Evolutionary conservation across 345 rosid species (phyloP), one percentile per base, ranked within the genome.

Genomic region (Arabis hirsuta): DNA sequence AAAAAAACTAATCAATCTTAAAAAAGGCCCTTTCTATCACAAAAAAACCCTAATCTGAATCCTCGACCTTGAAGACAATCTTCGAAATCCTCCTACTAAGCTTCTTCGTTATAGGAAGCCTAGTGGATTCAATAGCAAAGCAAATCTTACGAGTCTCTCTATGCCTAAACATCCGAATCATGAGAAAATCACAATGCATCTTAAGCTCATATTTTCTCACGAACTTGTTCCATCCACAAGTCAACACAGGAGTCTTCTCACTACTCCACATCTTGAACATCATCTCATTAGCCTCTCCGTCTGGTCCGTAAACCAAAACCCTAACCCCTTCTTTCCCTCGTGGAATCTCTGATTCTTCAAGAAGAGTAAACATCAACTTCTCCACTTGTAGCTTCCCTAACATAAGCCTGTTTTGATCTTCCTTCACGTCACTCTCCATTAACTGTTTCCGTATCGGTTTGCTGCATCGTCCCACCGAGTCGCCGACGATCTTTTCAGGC

Each of bases 221-320:
- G 11, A 69, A 69, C 12, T 20, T 24, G 32, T 48, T 45, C 73
- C 73, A 56, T 24, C 65, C 73, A 0, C 13, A 12, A 8, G 24
- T 32, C 56, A 69, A 45, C 4, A 56, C 73, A 12, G 39, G 54
- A 2, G 45, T 43, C 22, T 20, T 56, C 13, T 32, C 2, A 22
- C 34, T 52, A 22, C 34, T 52, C 59, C 72, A 54, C 9, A 41
- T 13, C 62, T 42, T 55, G 20, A 67, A 46, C 45, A 31, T 12
- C 55, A 69, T 69, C 38, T 20, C 36, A 5, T 57, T 43, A 46
- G 9, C 24, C 12, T 31, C 12, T 22, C 55, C 73, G 36, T 69
- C 55, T 57, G 64, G 63, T 69, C 73, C 64, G 36, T 55, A 69
- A 7, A 69, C 73, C 54, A 2, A 1, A 55, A 69, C 55, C 55